Base-by-base conservation (phyloP, 1,284 basidiomycete species). In the Moesziomyces aphidis region DNA sequence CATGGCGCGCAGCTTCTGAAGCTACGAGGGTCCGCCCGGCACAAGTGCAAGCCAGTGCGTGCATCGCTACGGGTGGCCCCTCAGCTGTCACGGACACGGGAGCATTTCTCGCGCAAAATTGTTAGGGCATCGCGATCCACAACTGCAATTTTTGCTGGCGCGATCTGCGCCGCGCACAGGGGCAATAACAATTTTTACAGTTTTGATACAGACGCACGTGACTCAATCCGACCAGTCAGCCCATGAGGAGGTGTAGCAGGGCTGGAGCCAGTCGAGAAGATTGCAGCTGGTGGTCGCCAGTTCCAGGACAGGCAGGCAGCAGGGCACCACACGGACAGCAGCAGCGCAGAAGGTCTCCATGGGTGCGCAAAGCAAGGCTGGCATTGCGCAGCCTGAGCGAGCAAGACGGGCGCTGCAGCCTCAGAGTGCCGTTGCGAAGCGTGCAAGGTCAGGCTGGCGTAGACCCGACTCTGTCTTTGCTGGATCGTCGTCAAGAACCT, bases 401-500 rank as follows among this genome's bases (percentile, higher is more conserved):
- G 6, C 26, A 28, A 28, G 26, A 34, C 31, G 31, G 31, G 4
- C 31, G 31, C 31, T 34, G 31, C 31, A 13, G 13, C 31, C 31
- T 34, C 31, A 34, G 31, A 34, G 6, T 34, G 11, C 39, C 15
- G 17, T 42, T 7, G 39, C 15, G 39, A 17, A 42, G 39, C 39
- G 39, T 26, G 22, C 24, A 26, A 24, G 19, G 24, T 4, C 9
- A 22, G 46, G 9, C 46, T 23, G 39, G 39, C 39, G 17, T 42
- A 42, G 39, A 42, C 17, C 39, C 19, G 39, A 19, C 39, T 42
- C 39, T 42, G 17, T 42, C 39, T 42, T n/a, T 19, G 39, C 39
- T 42, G 39, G 15, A 24, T 59, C 65, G 44, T 62, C 65, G 24
- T 57, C 56, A 13, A 13, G 22, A 8, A 51, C 46, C 31, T 54